A percentile compares a stretch with the other conserved stretches of the same genome.
Evolutionary conservation across 2,329 filamentous ascomycete genomes (phyloP).

Genomic region (Emmonsiellopsis sp.): DNA sequence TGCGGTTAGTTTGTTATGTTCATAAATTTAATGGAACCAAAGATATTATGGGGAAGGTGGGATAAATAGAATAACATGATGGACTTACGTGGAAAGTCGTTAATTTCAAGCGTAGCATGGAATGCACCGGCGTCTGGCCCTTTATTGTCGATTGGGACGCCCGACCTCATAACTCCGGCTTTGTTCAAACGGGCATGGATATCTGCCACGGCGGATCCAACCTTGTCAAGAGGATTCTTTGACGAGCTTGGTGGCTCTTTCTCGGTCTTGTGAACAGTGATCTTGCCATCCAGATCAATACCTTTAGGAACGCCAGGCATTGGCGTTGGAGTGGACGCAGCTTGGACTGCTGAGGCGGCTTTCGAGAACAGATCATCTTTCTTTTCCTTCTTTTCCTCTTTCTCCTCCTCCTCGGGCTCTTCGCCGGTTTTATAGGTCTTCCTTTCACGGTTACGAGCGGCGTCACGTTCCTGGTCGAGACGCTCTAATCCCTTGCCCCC

Average conservation of each 20-base stretch:
- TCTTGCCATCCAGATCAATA: constrained; percentile 57
- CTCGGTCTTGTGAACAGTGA: constrained; percentile 64
- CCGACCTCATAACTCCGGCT: constrained; percentile 79
- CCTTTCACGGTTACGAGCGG: constrained; percentile 74
- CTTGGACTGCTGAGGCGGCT: constrained; percentile 56
- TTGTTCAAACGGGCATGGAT: constrained; percentile 87
- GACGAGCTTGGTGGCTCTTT: constrained; percentile 37
- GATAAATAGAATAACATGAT: background rate
- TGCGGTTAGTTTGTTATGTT: constrained; percentile 5
- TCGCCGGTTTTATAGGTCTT: constrained; percentile 87
- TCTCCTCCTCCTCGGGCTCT: constrained; percentile 64
- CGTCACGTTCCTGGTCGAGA: constrained; percentile 83
- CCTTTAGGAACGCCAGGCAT: constrained; percentile 43
- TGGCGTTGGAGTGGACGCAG: constrained; percentile 43
- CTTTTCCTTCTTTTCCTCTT: constrained; percentile 58
- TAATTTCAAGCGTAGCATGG: constrained; percentile 96
- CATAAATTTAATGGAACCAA: constrained; percentile 7
- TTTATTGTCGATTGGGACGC: constrained; percentile 96
- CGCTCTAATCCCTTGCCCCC: constrained; percentile 90
- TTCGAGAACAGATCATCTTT: constrained; percentile 46
- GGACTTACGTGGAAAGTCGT: constrained; percentile 77
- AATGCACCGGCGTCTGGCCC: constrained; percentile 93
- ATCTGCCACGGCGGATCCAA: constrained; percentile 78
- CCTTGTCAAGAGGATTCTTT: constrained; percentile 71
- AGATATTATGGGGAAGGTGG: background rate